These are phyloP conservation scores for Brassica cretica DNA, from an alignment of 345 rosid species.

Conservation along the genomic window DNA sequence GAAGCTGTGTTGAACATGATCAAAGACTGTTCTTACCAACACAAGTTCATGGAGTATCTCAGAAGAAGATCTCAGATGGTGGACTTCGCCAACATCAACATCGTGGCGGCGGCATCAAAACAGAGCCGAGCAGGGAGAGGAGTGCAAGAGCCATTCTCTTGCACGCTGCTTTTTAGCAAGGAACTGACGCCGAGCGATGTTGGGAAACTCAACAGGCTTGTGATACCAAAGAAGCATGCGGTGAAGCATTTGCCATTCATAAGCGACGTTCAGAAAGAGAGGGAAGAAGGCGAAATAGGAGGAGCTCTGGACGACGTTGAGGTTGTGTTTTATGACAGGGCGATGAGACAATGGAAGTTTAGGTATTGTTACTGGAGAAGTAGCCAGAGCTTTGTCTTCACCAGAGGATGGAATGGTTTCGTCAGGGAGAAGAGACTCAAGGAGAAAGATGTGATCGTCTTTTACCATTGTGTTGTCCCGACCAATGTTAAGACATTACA, in stretches of 20 bases:
- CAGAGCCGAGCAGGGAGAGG: conserved; percentile 21
- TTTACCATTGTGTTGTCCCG: conserved; percentile 46
- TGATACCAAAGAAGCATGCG: conserved; percentile 75
- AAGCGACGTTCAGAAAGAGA: conserved; percentile 16
- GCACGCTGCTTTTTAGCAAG: conserved; percentile 60
- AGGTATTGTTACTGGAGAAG: conserved; percentile 89
- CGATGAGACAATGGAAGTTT: conserved; percentile 74
- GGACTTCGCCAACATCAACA: background rate
- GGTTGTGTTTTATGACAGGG: conserved; percentile 58
- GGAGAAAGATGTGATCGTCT: conserved; percentile 53
- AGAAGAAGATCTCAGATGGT: conserved; percentile 28
- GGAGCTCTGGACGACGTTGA: conserved; percentile 39
- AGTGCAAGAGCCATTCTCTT: conserved; percentile 18
- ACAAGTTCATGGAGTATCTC: conserved; percentile 49
- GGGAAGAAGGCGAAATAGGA: conserved; percentile 8
- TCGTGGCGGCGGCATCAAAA: conserved; percentile 17
- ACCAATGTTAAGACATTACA: conserved; percentile 14
- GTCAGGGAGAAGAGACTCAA: conserved; percentile 64
- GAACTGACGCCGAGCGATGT: conserved; percentile 87
- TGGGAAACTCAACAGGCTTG: conserved; percentile 83
- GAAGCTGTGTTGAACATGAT: conserved; percentile 62
- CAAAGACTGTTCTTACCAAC: conserved; percentile 63
- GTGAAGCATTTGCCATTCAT: conserved; percentile 55
- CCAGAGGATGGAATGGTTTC: conserved; percentile 80
- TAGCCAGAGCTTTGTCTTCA: conserved; percentile 88